A percentile compares a stretch with the other conserved stretches of the same genome.
These are phyloP conservation scores for Pneumocystis wakefieldiae DNA, from an alignment of 1,139 yeast genomes.

Conservation along the genomic window DNA sequence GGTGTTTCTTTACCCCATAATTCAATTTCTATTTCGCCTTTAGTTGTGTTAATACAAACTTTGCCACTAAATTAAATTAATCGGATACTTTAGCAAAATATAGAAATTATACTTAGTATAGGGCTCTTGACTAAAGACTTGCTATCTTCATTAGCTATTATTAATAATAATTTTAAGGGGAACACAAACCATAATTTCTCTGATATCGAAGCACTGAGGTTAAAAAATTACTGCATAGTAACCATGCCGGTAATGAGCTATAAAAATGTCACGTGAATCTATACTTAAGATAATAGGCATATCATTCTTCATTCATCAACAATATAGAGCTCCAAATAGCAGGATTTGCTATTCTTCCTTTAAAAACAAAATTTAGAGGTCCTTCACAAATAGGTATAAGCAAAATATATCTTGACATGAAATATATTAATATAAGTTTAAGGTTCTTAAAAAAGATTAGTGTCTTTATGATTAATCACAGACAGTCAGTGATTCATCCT, in stretches of 20 bases:
- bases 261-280: neutral
- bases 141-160: neutral
- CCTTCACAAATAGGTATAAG: conserved; percentile 63
- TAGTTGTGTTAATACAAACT: conserved; percentile 40
- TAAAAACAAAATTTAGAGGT: conserved; percentile 73
- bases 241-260: neutral
- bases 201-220: neutral
- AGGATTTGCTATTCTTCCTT: conserved; percentile 67
- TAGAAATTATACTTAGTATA: neutral
- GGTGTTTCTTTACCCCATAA: conserved; percentile 66
- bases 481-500: conserved; percentile 30
- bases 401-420: neutral
- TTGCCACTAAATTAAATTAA: conserved; percentile 19
- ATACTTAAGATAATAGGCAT: conserved; percentile 36
- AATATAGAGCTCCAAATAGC: conserved; percentile 27
- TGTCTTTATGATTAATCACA: neutral
- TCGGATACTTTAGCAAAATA: neutral
- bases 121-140: neutral
- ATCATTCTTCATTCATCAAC: conserved; percentile 78
- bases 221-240: neutral
- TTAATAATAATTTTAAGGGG: neutral
- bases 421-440: neutral
- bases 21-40: conserved; percentile 47
- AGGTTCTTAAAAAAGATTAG: neutral
- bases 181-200: neutral